These are phyloP conservation scores for Aspergillus ochraceoroseus DNA, from an alignment of 2,329 filamentous ascomycete genomes.

Conservation along the genomic window DNA sequence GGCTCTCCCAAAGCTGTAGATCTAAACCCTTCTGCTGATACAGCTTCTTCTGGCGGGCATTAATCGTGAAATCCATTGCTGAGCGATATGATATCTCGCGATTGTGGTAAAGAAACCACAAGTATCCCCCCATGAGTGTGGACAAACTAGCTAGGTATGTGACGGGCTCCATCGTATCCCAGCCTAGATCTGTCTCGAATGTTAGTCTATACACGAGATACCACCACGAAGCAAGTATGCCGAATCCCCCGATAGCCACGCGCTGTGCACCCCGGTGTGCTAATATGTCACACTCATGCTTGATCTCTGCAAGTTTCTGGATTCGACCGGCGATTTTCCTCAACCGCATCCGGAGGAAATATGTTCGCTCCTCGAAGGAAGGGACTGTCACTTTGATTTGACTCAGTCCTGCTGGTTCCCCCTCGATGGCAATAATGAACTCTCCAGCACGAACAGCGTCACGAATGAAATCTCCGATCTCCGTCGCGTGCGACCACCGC, in stretches of 20 bases:
- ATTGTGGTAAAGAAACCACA: conserved; percentile 93
- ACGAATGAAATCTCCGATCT: conserved; percentile 89
- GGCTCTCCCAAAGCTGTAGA: conserved; percentile 66
- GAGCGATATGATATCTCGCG: conserved; percentile 81
- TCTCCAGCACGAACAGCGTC: conserved; percentile 80
- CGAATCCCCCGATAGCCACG: conserved; percentile 75
- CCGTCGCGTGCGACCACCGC: conserved; percentile 80
- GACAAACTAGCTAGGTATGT: conserved; percentile 84
- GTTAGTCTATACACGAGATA: conserved; percentile 66
- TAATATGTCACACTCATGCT: conserved; percentile 72
- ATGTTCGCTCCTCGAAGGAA: conserved; percentile 83
- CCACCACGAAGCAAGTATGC: conserved; percentile 71
- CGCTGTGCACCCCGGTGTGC: conserved; percentile 74
- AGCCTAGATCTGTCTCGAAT: conserved; percentile 70
- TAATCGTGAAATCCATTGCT: conserved; percentile 82
- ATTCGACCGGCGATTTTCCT: conserved; percentile 67
- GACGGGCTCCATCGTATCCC: conserved; percentile 87
- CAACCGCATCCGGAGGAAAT: conserved; percentile 74
- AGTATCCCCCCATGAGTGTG: conserved; percentile 81
- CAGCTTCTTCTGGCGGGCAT: conserved; percentile 66
- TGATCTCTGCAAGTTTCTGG: conserved; percentile 64
- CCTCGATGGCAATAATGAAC: conserved; percentile 79
- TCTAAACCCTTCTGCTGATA: conserved; percentile 75
- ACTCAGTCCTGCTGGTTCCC: conserved; percentile 57
- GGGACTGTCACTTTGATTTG: conserved; percentile 72